Percentiles rank a stretch among this genome's conserved stretches.
phyloP scores from a whole-genome alignment of 768 basidiomycete genomes.

The Cystobasidium ongulense region DNA sequence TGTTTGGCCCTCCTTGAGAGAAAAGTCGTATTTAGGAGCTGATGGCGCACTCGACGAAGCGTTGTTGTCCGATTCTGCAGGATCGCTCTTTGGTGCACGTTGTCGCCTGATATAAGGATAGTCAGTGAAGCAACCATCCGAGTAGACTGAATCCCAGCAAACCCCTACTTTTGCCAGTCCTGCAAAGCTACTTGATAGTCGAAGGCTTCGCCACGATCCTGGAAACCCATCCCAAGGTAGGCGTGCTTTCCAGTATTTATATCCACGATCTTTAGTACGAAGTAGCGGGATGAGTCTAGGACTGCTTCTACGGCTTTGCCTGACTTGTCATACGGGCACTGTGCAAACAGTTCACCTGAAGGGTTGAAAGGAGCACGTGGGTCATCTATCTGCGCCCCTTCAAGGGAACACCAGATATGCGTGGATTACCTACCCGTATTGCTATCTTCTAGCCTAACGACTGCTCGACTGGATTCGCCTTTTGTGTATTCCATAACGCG shows the following conservation, averaged over 20 bases:
- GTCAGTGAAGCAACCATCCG: neutral
- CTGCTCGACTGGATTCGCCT: conserved; percentile 29
- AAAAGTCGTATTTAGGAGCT: conserved; percentile 37
- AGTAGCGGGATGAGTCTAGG: conserved; percentile 33
- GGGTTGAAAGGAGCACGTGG: neutral
- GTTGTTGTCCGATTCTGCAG: neutral
- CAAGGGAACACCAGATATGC: no score
- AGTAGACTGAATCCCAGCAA: neutral
- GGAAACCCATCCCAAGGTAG: conserved; percentile 43
- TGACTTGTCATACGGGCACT: conserved; percentile 35
- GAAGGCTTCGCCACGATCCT: conserved; percentile 40
- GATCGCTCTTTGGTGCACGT: conserved; percentile 24
- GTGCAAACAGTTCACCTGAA: conserved; percentile 39
- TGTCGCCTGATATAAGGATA: conserved; percentile 19
- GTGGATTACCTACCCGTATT: conserved; percentile 31
- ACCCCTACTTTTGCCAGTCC: conserved; percentile 36
- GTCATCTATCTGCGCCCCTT: neutral
- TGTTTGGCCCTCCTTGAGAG: conserved; percentile 41
- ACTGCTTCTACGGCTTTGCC: conserved; percentile 34
- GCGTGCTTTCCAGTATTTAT: conserved; percentile 30
- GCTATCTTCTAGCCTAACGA: conserved; percentile 39
- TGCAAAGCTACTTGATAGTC: conserved; percentile 43
- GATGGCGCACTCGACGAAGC: conserved; percentile 16
- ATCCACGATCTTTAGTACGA: conserved; percentile 42
- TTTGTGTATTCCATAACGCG: conserved; percentile 36